Evolutionary conservation across 148 eudicot species (phyloP), one percentile per base, ranked within the genome.

Genomic region (Talinum fruticosum): DNA sequence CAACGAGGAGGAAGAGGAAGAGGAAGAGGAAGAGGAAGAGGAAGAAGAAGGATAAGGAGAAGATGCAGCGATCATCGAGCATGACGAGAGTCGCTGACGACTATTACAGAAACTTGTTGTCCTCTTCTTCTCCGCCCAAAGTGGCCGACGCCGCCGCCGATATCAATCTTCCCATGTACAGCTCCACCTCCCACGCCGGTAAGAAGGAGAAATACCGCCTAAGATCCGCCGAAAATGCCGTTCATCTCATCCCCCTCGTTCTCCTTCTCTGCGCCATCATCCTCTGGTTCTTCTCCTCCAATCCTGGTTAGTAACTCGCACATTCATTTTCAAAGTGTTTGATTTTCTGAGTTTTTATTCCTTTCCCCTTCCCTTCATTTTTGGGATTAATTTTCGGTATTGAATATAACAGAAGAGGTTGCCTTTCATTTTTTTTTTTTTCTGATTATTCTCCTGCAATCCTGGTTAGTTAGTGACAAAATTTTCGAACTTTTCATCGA

Each of bases 211-310:
- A 79, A 44, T 78, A 77, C 32, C 92, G 93, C 47, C 78, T 86
- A 75, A 80, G 90, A 89, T 84, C 86, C 23, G 89, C 97, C 13
- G 91, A 92, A 65, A 78, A 85, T 65, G 94, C 90, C 32, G 84
- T 92, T 36, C 97, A 92, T 79, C 72, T 90, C 78, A 92, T 92
- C 74, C 97, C 97, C 1, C 75, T 92, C 14, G 75, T 92, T 62
- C 92, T 92, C 21, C 38, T 92, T 35, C 76, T 88, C 30, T 88
- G 89, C 54, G 92, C 86, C 51, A 36, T 88, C 61, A 71, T 90
- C 68, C 89, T 92, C 77, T 92, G 97, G 97, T 81, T 90, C 79
- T 92, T 85, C 83, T 90, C 94, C 29, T 90, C 97, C 34, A 75
- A 79, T 41, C 92, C 97, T 69, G 92, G 92, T 90, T 54, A 23